These are phyloP conservation scores for Trichosporon inkin DNA, from an alignment of 1,284 basidiomycete species.

Conservation along the genomic window DNA sequence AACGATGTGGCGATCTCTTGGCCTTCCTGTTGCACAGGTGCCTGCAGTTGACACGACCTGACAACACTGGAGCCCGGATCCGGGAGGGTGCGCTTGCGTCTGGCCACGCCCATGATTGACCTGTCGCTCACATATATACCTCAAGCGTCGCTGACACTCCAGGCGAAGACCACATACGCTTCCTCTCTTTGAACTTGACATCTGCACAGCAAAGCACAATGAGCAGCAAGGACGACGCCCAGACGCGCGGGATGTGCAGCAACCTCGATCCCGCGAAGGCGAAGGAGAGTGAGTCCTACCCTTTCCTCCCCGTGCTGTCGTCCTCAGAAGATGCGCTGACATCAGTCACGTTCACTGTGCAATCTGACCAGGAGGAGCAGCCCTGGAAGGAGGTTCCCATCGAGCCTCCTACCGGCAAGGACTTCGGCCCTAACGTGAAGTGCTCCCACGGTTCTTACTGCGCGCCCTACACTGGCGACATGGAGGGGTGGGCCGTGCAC, in stretches of 20 bases:
- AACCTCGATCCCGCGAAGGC: conserved; percentile 3
- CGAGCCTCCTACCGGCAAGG: background rate
- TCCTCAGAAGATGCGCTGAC: background rate
- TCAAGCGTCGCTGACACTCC: background rate
- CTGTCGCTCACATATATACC: too few species aligned
- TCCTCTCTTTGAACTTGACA: too few species aligned
- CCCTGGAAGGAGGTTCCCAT: background rate
- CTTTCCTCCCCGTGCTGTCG: too few species aligned
- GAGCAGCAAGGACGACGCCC: background rate
- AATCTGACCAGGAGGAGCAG: background rate
- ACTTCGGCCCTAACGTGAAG: background rate
- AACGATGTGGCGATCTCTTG: too few species aligned
- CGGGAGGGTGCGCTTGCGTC: background rate
- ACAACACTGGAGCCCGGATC: background rate
- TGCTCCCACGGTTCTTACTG: background rate
- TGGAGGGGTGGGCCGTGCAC: background rate
- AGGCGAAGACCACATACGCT: background rate
- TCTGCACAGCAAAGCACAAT: background rate
- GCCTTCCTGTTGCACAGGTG: too few species aligned
- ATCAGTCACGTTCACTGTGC: background rate
- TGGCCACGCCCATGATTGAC: background rate
- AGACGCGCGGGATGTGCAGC: background rate
- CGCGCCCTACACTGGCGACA: background rate
- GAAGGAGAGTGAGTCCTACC: background rate
- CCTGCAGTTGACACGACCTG: background rate